These are phyloP conservation scores for Talaromyces proteolyticus DNA, from an alignment of 495 filamentous ascomycete genomes.

Conservation along the genomic window DNA sequence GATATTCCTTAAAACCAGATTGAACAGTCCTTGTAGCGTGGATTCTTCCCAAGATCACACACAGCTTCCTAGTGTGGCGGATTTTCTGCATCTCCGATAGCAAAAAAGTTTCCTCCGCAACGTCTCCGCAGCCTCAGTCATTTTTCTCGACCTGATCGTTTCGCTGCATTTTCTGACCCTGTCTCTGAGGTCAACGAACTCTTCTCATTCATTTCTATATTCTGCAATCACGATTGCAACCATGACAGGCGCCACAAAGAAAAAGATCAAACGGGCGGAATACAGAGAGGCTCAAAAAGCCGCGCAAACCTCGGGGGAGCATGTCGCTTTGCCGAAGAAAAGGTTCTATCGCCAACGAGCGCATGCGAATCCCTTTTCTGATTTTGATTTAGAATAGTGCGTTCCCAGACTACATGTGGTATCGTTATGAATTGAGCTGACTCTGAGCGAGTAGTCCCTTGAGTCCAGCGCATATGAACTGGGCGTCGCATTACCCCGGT, in stretches of 20 bases:
- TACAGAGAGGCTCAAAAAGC: constrained; percentile 47
- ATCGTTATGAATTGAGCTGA: neutral
- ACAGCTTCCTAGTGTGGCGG: neutral
- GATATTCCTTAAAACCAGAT: no score
- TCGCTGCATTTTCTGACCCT: no score
- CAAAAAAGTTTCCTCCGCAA: neutral
- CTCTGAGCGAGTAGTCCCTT: constrained; percentile 56
- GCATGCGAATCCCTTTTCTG: constrained; percentile 96
- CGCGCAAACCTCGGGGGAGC: constrained; percentile 22
- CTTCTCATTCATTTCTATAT: no score
- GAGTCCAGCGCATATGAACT: constrained; percentile 81
- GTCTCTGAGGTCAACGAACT: no score
- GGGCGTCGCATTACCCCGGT: constrained; percentile 78
- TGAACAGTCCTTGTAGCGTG: no score
- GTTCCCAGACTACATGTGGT: constrained; percentile 12
- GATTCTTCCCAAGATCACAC: no score
- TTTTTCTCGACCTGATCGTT: no score
- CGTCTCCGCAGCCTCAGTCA: neutral
- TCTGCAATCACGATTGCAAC: no score
- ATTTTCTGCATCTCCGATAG: neutral
- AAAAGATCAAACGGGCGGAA: constrained; percentile 68
- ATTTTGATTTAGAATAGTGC: constrained; percentile 85
- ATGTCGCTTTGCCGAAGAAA: constrained; percentile 69
- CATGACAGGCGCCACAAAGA: constrained; percentile 53
- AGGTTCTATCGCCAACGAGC: constrained; percentile 94